Conservation (phyloP, 257 asterid genomes). For the Capsicum baccatum region DNA sequence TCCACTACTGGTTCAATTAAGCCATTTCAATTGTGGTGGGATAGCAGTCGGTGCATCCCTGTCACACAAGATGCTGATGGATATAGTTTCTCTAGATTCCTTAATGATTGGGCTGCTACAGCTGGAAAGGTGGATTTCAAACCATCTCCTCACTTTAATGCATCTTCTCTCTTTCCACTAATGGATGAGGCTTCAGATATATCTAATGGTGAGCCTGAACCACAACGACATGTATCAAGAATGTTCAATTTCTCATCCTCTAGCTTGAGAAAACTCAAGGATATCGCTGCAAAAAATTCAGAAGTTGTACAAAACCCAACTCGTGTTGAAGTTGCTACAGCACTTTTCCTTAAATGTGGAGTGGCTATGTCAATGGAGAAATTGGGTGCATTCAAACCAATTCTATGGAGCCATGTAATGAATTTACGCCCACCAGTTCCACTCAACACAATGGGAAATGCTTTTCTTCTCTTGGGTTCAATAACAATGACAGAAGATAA, state of each 20-base stretch:
- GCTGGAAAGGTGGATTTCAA: not conserved
- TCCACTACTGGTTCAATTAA: not conserved
- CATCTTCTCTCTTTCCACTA: slow-evolving; percentile 11
- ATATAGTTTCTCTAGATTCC: too few relatives aligned
- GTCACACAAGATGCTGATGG: not conserved
- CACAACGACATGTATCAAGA: not conserved
- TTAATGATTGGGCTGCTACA: not conserved
- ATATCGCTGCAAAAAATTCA: not conserved
- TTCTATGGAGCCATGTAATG: too few relatives aligned
- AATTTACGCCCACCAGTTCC: not conserved
- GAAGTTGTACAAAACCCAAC: not conserved
- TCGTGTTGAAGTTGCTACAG: not conserved
- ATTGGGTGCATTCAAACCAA: not conserved
- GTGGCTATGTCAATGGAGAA: not conserved
- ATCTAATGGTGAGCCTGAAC: not conserved
- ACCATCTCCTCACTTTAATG: not conserved
- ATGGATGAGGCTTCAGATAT: not conserved
- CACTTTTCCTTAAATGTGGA: not conserved
- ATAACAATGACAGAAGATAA: not conserved
- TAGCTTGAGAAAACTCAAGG: not conserved
- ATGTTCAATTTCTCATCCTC: not conserved
- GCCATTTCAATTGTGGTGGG: not conserved
- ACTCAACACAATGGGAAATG: not conserved
- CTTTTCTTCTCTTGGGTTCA: not conserved
- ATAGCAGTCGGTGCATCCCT: not conserved